Evolutionary conservation across 768 basidiomycete genomes (phyloP).

Genomic region (Naganishia vishniacii): DNA sequence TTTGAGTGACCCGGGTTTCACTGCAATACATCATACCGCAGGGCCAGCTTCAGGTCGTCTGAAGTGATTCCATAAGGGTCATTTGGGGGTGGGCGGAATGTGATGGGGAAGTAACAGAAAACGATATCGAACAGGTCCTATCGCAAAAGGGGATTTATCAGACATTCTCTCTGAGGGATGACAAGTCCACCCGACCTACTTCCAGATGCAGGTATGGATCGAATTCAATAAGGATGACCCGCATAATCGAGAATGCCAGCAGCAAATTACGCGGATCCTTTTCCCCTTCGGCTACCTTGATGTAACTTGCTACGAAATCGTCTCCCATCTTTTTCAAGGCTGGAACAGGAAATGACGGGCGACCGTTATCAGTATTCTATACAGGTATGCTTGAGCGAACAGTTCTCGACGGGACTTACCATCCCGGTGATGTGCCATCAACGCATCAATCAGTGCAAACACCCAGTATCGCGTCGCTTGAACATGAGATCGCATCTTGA

Average conservation of each 20-base stretch:
- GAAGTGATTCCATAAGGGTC: constrained; percentile 88
- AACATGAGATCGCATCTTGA: constrained; percentile 73
- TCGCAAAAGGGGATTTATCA: not conserved
- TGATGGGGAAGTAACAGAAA: constrained; percentile 98
- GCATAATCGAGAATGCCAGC: constrained; percentile 77
- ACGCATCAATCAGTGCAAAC: constrained; percentile 70
- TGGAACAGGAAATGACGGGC: not conserved
- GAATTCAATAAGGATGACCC: constrained; percentile 82
- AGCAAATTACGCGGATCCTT: constrained; percentile 94
- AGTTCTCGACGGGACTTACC: not conserved
- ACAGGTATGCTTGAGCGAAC: not conserved
- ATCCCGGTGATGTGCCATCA: constrained; percentile 66
- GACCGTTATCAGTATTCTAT: constrained; percentile 28
- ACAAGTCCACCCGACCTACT: constrained; percentile 52
- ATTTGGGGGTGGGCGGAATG: constrained; percentile 85
- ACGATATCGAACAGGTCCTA: constrained; percentile 89
- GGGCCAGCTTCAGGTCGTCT: constrained; percentile 69
- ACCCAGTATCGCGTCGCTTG: constrained; percentile 77
- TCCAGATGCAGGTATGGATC: constrained; percentile 70
- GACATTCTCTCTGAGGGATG: no score
- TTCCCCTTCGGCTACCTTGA: constrained; percentile 80
- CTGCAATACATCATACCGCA: no score
- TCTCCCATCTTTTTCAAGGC: constrained; percentile 68
- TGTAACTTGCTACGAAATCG: constrained; percentile 70
- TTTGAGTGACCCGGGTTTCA: no score